Evolutionary conservation across 2,329 filamentous ascomycete species (phyloP).

Genomic region (Lasiodiplodia theobromae): DNA sequence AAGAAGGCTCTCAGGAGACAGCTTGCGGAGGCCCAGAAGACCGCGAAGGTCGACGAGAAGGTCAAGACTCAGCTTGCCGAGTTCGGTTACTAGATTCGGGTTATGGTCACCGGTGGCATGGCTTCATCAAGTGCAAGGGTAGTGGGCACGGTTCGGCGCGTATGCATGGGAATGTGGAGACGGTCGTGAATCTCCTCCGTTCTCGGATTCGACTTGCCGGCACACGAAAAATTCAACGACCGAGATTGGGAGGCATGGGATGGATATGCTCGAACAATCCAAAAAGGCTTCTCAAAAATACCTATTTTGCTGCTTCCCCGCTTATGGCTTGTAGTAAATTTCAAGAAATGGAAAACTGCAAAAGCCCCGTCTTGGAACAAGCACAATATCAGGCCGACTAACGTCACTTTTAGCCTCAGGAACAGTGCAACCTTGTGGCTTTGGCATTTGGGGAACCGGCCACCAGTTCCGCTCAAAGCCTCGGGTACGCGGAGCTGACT

Average conservation of each 20-base stretch:
- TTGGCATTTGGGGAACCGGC: conserved; percentile 2
- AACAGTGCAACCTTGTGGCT: conserved; percentile 19
- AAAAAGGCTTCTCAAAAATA: conserved; percentile 31
- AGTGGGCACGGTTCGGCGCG: conserved; percentile 30
- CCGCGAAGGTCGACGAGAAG: conserved; percentile 84
- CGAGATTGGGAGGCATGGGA: conserved; percentile 30
- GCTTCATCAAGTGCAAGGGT: conserved; percentile 27
- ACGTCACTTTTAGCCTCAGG: conserved; percentile 17
- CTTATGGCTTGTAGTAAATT: conserved; percentile 30
- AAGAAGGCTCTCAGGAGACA: conserved; percentile 97
- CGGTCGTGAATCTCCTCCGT: conserved; percentile 28
- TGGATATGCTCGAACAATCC: conserved; percentile 29
- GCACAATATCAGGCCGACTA: not conserved
- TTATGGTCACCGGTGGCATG: conserved; percentile 29
- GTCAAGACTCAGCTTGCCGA: conserved; percentile 86
- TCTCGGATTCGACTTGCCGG: conserved; percentile 30
- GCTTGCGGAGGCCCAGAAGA: conserved; percentile 92
- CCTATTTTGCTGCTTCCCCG: conserved; percentile 30
- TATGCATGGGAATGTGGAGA: conserved; percentile 30
- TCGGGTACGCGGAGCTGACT: conserved; percentile 17
- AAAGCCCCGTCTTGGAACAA: conserved; percentile 9
- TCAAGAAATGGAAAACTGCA: conserved; percentile 27
- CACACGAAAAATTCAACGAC: conserved; percentile 29
- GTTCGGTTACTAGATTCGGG: conserved; percentile 80
- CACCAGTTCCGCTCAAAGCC: conserved; percentile 12